phyloP scores from a whole-genome alignment of 2,329 filamentous ascomycete genomes.

The Chrysoporthe austroafricana region DNA sequence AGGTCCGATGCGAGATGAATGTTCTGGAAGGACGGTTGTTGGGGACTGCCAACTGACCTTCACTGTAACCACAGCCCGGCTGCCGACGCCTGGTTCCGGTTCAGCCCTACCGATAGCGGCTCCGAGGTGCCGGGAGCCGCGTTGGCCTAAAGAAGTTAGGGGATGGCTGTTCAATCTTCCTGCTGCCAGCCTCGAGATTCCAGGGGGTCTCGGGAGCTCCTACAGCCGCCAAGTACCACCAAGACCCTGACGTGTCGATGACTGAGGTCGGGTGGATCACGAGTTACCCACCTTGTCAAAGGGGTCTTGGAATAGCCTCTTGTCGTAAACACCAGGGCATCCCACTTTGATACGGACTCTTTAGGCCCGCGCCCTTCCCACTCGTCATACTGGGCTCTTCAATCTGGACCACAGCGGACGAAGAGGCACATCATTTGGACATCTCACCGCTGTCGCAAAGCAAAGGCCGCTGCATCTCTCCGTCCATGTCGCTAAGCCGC shows the following conservation, averaged over 20 bases:
- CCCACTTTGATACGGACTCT: not conserved
- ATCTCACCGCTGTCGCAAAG: not conserved
- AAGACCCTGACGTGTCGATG: slow-evolving; percentile 7
- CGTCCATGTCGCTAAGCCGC: slow-evolving; percentile 19
- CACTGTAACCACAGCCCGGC: not conserved
- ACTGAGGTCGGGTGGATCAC: not conserved
- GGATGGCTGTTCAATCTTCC: slow-evolving; percentile 3
- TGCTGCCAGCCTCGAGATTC: not conserved
- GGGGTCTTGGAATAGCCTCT: slow-evolving; percentile 7
- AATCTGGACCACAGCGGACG: not conserved
- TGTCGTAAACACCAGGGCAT: not conserved
- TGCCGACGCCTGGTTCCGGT: not conserved
- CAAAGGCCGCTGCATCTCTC: not conserved
- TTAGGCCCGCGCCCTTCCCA: not conserved
- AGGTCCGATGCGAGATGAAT: not conserved
- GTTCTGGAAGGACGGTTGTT: not conserved
- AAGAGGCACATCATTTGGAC: not conserved
- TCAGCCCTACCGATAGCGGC: slow-evolving; percentile 18
- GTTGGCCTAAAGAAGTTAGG: slow-evolving; percentile 1
- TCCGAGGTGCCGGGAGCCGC: slow-evolving; percentile 6
- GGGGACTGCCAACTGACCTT: not conserved
- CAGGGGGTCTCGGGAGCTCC: not conserved
- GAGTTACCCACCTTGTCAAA: slow-evolving; percentile 7
- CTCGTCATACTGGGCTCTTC: too few relatives aligned
- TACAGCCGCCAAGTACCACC: not conserved